phyloP scores from a whole-genome alignment of 164 flowering plant genomes.

The Aristolochia contorta region DNA sequence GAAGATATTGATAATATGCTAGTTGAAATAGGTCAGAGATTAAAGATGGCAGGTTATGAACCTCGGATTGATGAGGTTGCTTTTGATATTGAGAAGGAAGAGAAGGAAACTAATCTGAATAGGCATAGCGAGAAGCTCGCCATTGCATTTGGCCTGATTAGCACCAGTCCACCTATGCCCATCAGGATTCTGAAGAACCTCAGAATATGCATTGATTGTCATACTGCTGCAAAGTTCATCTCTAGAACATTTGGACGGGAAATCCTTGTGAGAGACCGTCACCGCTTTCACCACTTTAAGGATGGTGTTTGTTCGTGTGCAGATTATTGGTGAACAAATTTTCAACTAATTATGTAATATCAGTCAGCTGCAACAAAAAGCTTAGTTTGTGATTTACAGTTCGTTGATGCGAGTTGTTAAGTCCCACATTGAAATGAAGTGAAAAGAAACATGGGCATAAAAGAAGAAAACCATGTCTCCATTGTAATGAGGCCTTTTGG shows the following conservation, averaged over 20 bases:
- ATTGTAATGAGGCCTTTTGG: too few species aligned
- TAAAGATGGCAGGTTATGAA: constrained; percentile 23
- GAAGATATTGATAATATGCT: constrained; percentile 24
- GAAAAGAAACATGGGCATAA: too few species aligned
- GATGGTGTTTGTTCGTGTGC: constrained; percentile 9
- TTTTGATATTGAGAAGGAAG: constrained; percentile 32
- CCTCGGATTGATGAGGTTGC: constrained; percentile 23
- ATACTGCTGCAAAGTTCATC: constrained; percentile 8
- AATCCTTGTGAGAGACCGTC: constrained; percentile 11
- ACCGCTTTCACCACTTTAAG: constrained; percentile 10
- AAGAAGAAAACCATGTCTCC: too few species aligned
- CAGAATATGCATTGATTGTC: constrained; percentile 10
- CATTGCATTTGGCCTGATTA: constrained; percentile 35
- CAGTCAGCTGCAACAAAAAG: too few species aligned
- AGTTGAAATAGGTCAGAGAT: constrained; percentile 21
- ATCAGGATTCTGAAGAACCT: constrained; percentile 10
- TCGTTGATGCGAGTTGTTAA: too few species aligned
- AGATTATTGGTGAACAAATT: constrained; percentile 9
- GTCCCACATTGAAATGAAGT: too few species aligned
- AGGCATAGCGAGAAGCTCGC: constrained; percentile 38
- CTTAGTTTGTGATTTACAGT: too few species aligned
- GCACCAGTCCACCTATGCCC: constrained; percentile 14
- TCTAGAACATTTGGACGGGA: constrained; percentile 9
- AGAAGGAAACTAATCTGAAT: constrained; percentile 23
- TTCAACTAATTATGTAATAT: background rate